Conservation (phyloP, 139 green algal species). For the Protoeuglena noctilucae region DNA sequence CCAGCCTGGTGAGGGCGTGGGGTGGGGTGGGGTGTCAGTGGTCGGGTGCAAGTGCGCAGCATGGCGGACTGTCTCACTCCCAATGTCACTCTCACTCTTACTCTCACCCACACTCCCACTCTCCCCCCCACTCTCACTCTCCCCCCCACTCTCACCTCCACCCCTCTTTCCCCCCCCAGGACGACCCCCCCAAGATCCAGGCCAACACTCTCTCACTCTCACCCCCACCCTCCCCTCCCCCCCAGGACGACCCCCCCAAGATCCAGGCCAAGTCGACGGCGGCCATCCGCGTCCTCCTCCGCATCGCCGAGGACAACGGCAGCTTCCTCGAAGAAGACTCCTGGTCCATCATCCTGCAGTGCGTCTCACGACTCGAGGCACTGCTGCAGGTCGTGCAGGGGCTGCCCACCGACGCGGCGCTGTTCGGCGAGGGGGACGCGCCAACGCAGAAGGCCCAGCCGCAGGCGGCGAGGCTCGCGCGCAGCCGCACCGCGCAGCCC, state of each 20-base stretch:
- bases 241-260: too few relatives aligned
- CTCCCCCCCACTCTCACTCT: too few relatives aligned
- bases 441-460: not conserved
- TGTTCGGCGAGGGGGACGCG: constrained; percentile 47
- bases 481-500: not conserved
- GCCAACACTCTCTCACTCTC: constrained; percentile 25
- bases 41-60: too few relatives aligned
- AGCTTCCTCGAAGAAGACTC: constrained; percentile 52
- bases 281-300: constrained; percentile 58
- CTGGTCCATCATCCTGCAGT: constrained; percentile 82
- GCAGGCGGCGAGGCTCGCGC: not conserved
- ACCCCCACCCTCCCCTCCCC: constrained; percentile 49
- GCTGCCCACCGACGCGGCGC: constrained; percentile 59
- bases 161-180: constrained; percentile 42
- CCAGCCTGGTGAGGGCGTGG: too few relatives aligned
- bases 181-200: too few relatives aligned
- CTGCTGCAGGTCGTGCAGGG: constrained; percentile 68
- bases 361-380: constrained; percentile 82
- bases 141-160: constrained; percentile 63
- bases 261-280: constrained; percentile 74
- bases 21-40: too few relatives aligned
- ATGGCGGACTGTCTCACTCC: not conserved
- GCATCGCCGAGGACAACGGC: constrained; percentile 47
- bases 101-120: too few relatives aligned
- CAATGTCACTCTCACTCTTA: too few relatives aligned